Base-by-base conservation (phyloP, 495 filamentous ascomycete species). In the Poronia punctata region DNA sequence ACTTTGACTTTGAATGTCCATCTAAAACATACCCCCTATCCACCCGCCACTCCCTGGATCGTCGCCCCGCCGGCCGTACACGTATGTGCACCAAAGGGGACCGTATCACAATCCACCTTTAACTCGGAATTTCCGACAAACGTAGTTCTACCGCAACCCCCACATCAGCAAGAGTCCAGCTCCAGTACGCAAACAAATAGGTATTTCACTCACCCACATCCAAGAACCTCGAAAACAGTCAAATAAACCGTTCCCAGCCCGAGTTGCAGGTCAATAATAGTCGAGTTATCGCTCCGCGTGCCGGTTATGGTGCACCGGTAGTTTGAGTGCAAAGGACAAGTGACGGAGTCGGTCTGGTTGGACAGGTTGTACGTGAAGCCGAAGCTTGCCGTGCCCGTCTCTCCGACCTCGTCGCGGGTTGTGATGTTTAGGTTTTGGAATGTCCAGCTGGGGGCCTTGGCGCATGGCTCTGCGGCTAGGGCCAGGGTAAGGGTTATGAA, bases 261-360 rank as follows among this genome's bases (percentile, higher is more conserved):
- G n/a, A 40, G 4, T 19, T 40, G 37, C 25, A 40, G 7, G 5
- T 40, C 37, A 20, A 40, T 40, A 7, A 30, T 27, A 8, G 37
- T 40, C 37, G 37, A 40, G 18, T 40, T 28, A 31, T 54, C 51
- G 24, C 31, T 50, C 12, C 36, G 23, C 14, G 39, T 47, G 19
- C 51, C 51, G 19, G 42, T 25, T 6, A 54, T 42, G 12, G 49
- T 44, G 31, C 51, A 54, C 7, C 51, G 38, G 18, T 54, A 54
- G 36, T 50, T 54, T 2, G 49, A 48, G 39, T 54, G 51, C 43
- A 54, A 17, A 10, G 20, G 43, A 38, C 51, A 54, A 0, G 23
- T 40, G n/a, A 54, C 10, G 3, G 38, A 14, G 20, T 50, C 47
- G n/a, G 21, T 47, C 9, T 36, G 35, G 26, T 41, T 40, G 10